Percentiles rank a stretch among this genome's conserved stretches.
Evolutionary conservation across 768 basidiomycete genomes (phyloP).

Genomic region (Thelephora ganbajun): DNA sequence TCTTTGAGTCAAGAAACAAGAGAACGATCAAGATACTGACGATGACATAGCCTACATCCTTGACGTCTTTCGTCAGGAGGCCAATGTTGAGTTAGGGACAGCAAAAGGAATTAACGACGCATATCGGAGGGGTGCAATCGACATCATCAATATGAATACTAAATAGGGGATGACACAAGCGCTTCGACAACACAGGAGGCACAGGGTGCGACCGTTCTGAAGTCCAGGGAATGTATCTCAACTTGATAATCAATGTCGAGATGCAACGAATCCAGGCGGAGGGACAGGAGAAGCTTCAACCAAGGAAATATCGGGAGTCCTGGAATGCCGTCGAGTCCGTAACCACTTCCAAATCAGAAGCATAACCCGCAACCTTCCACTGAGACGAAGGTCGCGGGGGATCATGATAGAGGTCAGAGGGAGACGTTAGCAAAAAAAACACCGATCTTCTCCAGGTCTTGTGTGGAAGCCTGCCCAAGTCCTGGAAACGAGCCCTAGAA

Average conservation of each 20-base stretch:
- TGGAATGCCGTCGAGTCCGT: conserved; percentile 30
- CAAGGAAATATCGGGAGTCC: conserved; percentile 23
- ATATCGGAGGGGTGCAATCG: conserved; percentile 19
- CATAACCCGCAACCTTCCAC: conserved; percentile 17
- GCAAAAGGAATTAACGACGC: conserved; percentile 12
- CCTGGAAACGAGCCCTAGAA: conserved; percentile 21
- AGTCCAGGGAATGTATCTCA: conserved; percentile 24
- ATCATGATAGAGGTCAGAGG: conserved; percentile 29
- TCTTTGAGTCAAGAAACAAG: conserved; percentile 1
- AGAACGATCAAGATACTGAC: conserved; percentile 32
- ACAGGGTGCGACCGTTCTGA: conserved; percentile 18
- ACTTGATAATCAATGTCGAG: conserved; percentile 20
- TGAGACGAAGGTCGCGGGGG: conserved; percentile 20
- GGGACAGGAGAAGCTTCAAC: conserved; percentile 36
- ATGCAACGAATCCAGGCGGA: conserved; percentile 31
- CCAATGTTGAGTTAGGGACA: conserved; percentile 11
- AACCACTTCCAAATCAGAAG: conserved; percentile 35
- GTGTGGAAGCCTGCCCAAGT: conserved; percentile 21
- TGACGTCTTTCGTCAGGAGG: conserved; percentile 61
- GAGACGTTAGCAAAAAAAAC: conserved; percentile 17
- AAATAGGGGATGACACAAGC: conserved; percentile 28
- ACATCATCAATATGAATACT: conserved; percentile 32
- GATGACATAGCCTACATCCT: conserved; percentile 97
- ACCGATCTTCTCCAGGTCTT: conserved; percentile 14
- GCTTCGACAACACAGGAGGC: conserved; percentile 24